Percentiles rank a stretch among this genome's conserved stretches.
Evolutionary conservation across 2,329 filamentous ascomycete genomes (phyloP).

Genomic region (Mycosphaerella sp.): DNA sequence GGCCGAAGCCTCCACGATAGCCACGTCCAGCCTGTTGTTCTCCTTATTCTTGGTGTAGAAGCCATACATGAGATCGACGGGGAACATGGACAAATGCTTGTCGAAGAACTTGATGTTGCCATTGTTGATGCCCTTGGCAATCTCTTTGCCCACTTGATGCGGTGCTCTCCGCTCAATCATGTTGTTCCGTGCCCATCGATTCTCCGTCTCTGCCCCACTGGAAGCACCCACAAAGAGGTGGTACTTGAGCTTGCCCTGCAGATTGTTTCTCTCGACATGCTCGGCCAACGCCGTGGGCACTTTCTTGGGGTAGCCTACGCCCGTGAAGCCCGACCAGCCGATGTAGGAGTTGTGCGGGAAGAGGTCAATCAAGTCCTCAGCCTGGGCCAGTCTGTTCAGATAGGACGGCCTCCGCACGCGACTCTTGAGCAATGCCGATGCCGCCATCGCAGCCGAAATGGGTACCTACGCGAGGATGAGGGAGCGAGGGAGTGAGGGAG

Average conservation of each 20-base stretch:
- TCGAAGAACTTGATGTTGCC: conserved; percentile 89
- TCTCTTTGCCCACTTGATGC: conserved; percentile 86
- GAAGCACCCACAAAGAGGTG: conserved; percentile 85
- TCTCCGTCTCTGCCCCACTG: conserved; percentile 83
- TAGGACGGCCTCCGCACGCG: conserved; percentile 70
- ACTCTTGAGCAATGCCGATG: conserved; percentile 62
- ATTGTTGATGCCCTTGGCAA: conserved; percentile 83
- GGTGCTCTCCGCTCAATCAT: conserved; percentile 84
- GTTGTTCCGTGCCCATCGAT: conserved; percentile 79
- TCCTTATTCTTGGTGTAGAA: conserved; percentile 72
- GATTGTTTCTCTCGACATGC: conserved; percentile 77
- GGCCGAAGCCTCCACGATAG: conserved; percentile 72
- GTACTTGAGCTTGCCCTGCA: conserved; percentile 80
- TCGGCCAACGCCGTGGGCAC: conserved; percentile 78
- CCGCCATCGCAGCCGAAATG: conserved; percentile 19
- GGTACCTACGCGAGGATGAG: not conserved
- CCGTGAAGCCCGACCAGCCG: conserved; percentile 87
- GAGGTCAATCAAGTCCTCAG: conserved; percentile 70
- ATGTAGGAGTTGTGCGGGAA: conserved; percentile 84
- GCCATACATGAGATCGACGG: conserved; percentile 71
- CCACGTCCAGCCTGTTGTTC: conserved; percentile 69
- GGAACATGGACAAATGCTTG: conserved; percentile 91
- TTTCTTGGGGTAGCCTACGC: conserved; percentile 60
- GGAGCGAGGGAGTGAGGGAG: not conserved
- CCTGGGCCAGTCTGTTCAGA: conserved; percentile 70